Base-by-base conservation (phyloP, 106 monocot genomes). In the Cymbidium sinense region DNA sequence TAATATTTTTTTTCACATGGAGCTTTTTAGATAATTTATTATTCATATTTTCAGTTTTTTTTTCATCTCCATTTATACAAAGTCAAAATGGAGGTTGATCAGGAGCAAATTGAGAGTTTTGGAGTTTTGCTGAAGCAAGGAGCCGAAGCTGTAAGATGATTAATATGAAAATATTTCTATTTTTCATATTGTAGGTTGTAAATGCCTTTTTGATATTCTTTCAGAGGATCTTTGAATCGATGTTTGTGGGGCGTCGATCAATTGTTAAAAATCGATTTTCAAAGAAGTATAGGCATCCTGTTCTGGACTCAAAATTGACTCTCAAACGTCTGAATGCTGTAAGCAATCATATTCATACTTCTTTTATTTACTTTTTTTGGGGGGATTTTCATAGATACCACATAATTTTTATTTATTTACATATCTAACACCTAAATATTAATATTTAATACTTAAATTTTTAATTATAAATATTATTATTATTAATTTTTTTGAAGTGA, bases 301-400 rank as follows among this genome's bases (percentile, higher is more conserved):
- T 77, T 6, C 58, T 98, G 76, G 96, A 98, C 33, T 80, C 91
- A 37, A 98, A 98, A 73, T 75, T 96, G 84, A 91, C 93, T 74
- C 76, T 89, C 25, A 96, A 91, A 73, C 91, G 93, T 28, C 77
- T 93, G 72, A 96, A 93, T 88, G 96, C 96, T 52, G 93, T 91
- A 6, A 85, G 85, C 74, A 47, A 44, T 64, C 20, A 30, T 78
- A 36, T n/a, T n/a, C 17, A 29, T 0, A 0, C n/a, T n/a, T n/a
- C n/a, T n/a, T n/a, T n/a, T n/a, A n/a, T n/a, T n/a, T n/a, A n/a
- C n/a, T n/a, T n/a, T 37, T 50, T 55, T 13, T 31, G 12, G 15
- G 6, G 6, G 6, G 6, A 37, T 37, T 37, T 37, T 2, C 37
- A 37, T 37, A 37, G 4, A 37, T 37, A 6, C 37, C 2, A 37